Base-by-base conservation (phyloP, 2,329 filamentous ascomycete genomes). In the Thelonectria discophora region DNA sequence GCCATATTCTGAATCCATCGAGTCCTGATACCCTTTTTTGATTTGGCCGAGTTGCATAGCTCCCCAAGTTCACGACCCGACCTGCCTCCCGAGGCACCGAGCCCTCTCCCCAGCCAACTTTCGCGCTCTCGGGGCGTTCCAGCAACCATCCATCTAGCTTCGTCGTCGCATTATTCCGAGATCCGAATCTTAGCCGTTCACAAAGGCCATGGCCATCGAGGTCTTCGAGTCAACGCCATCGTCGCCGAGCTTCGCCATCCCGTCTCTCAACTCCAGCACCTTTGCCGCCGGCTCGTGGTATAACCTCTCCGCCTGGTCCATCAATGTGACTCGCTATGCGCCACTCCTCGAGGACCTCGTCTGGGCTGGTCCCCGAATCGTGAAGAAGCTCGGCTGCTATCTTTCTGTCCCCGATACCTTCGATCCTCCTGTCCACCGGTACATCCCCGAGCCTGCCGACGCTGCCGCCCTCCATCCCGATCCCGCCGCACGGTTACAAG, bases 301-400 rank as follows among this genome's bases (percentile, higher is more conserved):
- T 65, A 85, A 86, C 68, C 73, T 88, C 67, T 83, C 84, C 18
- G 75, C 78, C 57, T 88, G 86, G 85, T 82, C 82, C 5, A 81
- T 84, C 62, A 87, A 88, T 75, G 79, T 86, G 62, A 84, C 86
- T 45, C 82, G 83, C 66, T 84, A 86, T 75, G 81, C 85, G 48
- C 89, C 90, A 2, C 88, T 88, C 11, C 77, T 91, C 17, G 87
- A 86, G 74, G 89, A 92, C 70, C 79, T 94, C 49, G 82, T 92
- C 65, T 82, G 87, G 75, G 89, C 86, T 17, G 85, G 90, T 4
- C 90, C 90, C 51, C 84, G 90, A 60, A 87, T 93, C 72, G 83
- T 91, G 32, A 88, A 85, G 76, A 89, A 86, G 74, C 82, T 90
- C 39, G 87, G 89, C 52, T 86, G 85, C n/a, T 85, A 90, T 68